Evolutionary conservation across 345 rosid genomes (phyloP).

Genomic region (Corchorus capsularis): DNA sequence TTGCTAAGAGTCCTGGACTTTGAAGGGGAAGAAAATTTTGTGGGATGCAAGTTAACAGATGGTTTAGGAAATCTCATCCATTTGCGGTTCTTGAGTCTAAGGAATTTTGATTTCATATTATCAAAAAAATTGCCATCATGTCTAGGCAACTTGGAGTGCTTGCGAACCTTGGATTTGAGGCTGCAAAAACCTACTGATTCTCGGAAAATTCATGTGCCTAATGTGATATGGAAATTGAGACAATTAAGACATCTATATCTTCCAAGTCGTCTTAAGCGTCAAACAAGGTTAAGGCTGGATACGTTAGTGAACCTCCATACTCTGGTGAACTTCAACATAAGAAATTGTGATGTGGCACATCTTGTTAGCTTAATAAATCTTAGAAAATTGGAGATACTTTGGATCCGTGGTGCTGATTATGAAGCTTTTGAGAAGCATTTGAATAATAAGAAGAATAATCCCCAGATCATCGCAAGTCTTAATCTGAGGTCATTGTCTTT

Average conservation of each 20-base stretch:
- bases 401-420: too few relatives aligned
- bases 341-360: neutral
- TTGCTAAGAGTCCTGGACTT: too few relatives aligned
- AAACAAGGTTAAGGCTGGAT: neutral
- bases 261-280: neutral
- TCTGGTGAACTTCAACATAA: neutral
- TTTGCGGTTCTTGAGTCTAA: conserved; percentile 21
- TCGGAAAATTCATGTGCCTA: neutral
- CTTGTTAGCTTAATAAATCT: too few relatives aligned
- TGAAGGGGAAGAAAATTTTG: too few relatives aligned
- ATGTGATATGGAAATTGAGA: too few relatives aligned
- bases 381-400: too few relatives aligned
- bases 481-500: too few relatives aligned
- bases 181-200: too few relatives aligned
- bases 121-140: too few relatives aligned
- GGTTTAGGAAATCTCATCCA: conserved; percentile 39
- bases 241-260: conserved; percentile 1
- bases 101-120: too few relatives aligned
- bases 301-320: neutral
- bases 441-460: neutral
- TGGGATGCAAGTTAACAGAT: conserved; percentile 11
- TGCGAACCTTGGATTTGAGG: neutral
- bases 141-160: too few relatives aligned
- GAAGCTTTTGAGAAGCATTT: neutral
- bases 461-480: too few relatives aligned